phyloP scores from a whole-genome alignment of 805 yeast genomes.

The Phaffomyces thermotolerans region DNA sequence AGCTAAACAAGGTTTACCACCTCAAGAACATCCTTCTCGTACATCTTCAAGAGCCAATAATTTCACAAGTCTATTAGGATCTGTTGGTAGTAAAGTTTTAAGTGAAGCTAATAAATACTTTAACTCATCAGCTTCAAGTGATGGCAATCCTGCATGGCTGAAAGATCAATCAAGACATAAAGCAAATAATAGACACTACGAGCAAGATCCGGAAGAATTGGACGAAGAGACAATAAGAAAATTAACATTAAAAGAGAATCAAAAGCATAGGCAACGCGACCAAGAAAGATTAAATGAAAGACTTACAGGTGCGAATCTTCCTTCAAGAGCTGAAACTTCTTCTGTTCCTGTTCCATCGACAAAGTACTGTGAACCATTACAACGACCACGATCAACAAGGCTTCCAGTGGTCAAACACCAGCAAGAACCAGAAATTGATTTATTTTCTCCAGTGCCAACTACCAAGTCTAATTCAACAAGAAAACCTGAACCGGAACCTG shows the following conservation, averaged over 20 bases:
- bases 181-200: constrained; percentile 26
- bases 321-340: constrained; percentile 3
- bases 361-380: constrained; percentile 3
- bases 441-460: constrained; percentile 14
- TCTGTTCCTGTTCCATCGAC: constrained; percentile 4
- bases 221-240: constrained; percentile 23
- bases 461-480: neutral
- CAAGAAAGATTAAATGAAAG: constrained; percentile 4
- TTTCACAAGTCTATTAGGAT: constrained; percentile 16
- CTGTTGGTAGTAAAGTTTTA: constrained; percentile 18
- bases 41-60: constrained; percentile 1
- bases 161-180: constrained; percentile 44
- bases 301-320: neutral
- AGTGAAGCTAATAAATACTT: constrained; percentile 27
- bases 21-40: constrained; percentile 1
- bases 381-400: constrained; percentile 7
- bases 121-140: constrained; percentile 17
- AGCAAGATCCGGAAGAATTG: constrained; percentile 41
- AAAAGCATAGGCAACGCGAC: constrained; percentile 2
- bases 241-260: constrained; percentile 7
- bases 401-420: neutral
- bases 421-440: constrained; percentile 12
- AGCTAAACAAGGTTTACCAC: constrained; percentile 20
- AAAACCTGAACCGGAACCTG: constrained; percentile 2
- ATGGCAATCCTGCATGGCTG: constrained; percentile 71